These are phyloP conservation scores for Lactarius pseudohatsudake DNA, from an alignment of 768 basidiomycete species.

Conservation along the genomic window DNA sequence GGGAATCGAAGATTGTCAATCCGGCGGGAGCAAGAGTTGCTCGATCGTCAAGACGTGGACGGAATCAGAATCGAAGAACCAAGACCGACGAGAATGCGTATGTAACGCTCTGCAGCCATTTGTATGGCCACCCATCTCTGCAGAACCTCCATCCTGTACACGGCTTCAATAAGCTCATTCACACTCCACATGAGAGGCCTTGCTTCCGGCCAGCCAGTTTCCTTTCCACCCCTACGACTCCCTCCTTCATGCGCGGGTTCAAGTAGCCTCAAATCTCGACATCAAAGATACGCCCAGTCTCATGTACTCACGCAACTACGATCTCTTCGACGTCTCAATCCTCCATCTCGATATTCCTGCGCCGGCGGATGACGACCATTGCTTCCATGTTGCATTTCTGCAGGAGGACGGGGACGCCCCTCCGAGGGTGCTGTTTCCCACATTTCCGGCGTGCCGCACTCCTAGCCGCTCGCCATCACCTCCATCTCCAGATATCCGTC, in stretches of 20 bases:
- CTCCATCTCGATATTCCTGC: slow-evolving; percentile 1
- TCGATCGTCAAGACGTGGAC: too few relatives aligned
- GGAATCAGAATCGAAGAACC: too few relatives aligned
- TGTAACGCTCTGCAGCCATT: too few relatives aligned
- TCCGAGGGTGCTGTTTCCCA: slow-evolving; percentile 5
- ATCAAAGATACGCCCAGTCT: slow-evolving; percentile 7
- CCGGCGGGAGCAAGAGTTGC: too few relatives aligned
- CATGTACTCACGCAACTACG: slow-evolving; percentile 14
- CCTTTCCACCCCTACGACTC: neutral
- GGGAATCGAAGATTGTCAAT: too few relatives aligned
- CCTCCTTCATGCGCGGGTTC: neutral
- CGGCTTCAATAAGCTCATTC: neutral
- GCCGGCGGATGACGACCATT: neutral
- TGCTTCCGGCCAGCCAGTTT: neutral
- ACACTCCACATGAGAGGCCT: neutral
- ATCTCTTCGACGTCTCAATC: slow-evolving; percentile 18
- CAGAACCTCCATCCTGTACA: too few relatives aligned
- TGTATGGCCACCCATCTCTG: neutral
- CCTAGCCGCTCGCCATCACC: too few relatives aligned
- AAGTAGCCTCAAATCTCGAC: neutral
- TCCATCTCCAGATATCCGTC: too few relatives aligned
- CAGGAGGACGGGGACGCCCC: neutral
- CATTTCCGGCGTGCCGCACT: neutral
- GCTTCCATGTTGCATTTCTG: slow-evolving; percentile 3
- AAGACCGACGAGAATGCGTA: neutral